phyloP scores from a whole-genome alignment of 495 filamentous ascomycete species.

The Annulohypoxylon nitens region DNA sequence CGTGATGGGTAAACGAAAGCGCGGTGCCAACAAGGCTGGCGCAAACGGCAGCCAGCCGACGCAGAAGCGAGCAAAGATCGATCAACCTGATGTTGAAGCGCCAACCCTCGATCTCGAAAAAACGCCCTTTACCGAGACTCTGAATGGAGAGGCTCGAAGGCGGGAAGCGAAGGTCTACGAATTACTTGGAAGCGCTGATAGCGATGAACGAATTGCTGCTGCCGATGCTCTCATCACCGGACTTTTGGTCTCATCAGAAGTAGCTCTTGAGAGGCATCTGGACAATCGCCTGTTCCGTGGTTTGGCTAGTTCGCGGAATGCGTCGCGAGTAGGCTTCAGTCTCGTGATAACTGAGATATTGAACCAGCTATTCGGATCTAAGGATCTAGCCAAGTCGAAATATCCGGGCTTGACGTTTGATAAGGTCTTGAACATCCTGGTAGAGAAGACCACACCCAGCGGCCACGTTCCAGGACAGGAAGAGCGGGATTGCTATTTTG shows the following conservation, averaged over 20 bases:
- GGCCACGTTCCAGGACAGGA: conserved; percentile 81
- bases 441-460: conserved; percentile 73
- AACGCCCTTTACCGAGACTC: conserved; percentile 59
- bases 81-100: conserved; percentile 47
- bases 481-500: conserved; percentile 85
- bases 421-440: conserved; percentile 73
- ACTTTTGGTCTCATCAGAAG: conserved; percentile 59
- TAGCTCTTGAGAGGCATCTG: conserved; percentile 64
- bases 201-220: conserved; percentile 62
- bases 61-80: conserved; percentile 60
- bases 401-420: conserved; percentile 66
- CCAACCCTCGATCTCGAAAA: conserved; percentile 54
- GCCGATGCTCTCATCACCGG: conserved; percentile 64
- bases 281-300: conserved; percentile 82
- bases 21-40: conserved; percentile 52
- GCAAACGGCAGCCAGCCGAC: conserved; percentile 52
- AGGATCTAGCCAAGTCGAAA: conserved; percentile 56
- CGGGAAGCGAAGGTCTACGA: conserved; percentile 66
- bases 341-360: conserved; percentile 88
- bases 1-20: conserved; percentile 61
- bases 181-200: conserved; percentile 64
- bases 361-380: conserved; percentile 68
- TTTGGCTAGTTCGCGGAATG: conserved; percentile 89
- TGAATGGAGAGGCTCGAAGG: conserved; percentile 57
- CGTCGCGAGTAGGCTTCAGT: conserved; percentile 90